phyloP scores from a whole-genome alignment of 495 filamentous ascomycete genomes.

The Lentithecium fluviatile region DNA sequence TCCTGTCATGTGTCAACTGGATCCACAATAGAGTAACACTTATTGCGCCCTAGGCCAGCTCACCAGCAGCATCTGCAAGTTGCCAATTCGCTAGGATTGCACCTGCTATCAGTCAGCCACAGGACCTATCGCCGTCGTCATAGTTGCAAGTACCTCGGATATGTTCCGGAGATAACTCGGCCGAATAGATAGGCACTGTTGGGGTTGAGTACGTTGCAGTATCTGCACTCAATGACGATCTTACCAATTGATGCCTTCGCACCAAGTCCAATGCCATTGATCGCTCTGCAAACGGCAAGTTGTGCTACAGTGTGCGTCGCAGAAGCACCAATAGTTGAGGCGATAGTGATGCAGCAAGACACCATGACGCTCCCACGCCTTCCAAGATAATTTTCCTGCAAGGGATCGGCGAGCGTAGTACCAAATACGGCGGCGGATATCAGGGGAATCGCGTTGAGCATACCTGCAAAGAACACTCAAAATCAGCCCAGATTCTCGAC shows the following conservation, averaged over 20 bases:
- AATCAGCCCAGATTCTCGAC: background rate
- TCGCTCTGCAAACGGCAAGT: conserved; percentile 6
- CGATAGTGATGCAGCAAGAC: conserved; percentile 8
- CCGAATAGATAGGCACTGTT: conserved; percentile 15
- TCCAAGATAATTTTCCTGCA: conserved; percentile 12
- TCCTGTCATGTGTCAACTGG: background rate
- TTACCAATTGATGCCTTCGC: conserved; percentile 6
- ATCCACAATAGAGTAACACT: background rate
- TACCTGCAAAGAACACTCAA: background rate
- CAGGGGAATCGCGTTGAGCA: conserved; percentile 16
- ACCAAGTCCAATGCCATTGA: conserved; percentile 14
- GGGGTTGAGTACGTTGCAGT: background rate
- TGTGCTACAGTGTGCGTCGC: conserved; percentile 13
- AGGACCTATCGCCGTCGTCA: too few relatives aligned
- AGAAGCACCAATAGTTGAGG: conserved; percentile 14
- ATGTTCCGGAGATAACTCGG: conserved; percentile 16
- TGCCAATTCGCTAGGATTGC: conserved; percentile 18
- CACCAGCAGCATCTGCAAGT: conserved; percentile 9
- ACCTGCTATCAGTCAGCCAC: background rate
- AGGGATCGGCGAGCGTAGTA: conserved; percentile 13
- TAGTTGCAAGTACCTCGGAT: conserved; percentile 3
- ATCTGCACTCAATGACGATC: background rate
- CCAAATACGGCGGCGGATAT: conserved; percentile 12
- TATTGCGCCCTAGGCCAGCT: background rate
- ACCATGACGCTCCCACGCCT: conserved; percentile 18